phyloP scores from a whole-genome alignment of 2,329 filamentous ascomycete species.

The Talaromyces marneffei region DNA sequence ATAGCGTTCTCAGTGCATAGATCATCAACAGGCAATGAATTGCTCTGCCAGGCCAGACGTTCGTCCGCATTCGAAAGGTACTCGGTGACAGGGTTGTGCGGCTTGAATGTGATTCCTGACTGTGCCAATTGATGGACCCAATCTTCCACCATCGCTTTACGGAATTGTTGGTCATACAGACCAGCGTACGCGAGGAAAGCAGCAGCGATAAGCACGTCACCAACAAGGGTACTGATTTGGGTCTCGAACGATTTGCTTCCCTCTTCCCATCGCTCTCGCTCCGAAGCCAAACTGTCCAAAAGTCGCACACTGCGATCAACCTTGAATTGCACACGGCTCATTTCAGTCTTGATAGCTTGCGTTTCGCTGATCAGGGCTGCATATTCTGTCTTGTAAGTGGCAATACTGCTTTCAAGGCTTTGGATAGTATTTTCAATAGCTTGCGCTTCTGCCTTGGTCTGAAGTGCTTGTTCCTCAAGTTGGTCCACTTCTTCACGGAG shows the following conservation, averaged over 20 bases:
- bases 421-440: conserved; percentile 84
- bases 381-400: conserved; percentile 92
- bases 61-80: conserved; percentile 96
- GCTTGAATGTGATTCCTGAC: conserved; percentile 90
- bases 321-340: conserved; percentile 95
- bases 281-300: conserved; percentile 89
- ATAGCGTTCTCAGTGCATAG: conserved; percentile 98
- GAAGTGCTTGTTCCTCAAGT: conserved; percentile 79
- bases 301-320: conserved; percentile 92
- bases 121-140: conserved; percentile 90
- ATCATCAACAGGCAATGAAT: conserved; percentile 89
- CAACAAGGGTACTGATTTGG: conserved; percentile 92
- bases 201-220: conserved; percentile 91
- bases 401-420: conserved; percentile 82
- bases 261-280: conserved; percentile 89
- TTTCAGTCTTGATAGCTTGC: conserved; percentile 93
- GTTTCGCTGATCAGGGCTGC: conserved; percentile 94
- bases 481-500: conserved; percentile 81
- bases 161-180: conserved; percentile 96
- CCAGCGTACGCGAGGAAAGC: conserved; percentile 96
- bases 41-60: conserved; percentile 88
- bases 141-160: conserved; percentile 95
- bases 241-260: conserved; percentile 98
- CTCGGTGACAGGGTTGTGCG: conserved; percentile 89
- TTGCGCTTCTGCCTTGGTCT: conserved; percentile 89